Base-by-base conservation (phyloP, 345 rosid species). In the Eucalyptus marginata region DNA sequence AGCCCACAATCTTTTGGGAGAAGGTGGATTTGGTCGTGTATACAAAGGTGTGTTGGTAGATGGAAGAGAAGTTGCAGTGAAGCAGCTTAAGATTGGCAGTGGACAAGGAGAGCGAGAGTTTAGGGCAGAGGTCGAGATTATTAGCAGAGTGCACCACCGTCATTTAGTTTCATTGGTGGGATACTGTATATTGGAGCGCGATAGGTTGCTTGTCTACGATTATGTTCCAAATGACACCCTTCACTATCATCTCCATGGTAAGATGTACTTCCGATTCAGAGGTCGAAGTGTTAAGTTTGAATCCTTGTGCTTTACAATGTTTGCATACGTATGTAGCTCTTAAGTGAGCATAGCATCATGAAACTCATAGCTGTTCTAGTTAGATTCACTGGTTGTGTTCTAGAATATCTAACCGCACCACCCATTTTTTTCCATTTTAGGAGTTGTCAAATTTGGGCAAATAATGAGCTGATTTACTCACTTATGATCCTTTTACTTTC, bases 11-110 rank as follows among this genome's bases (percentile, higher is more conserved):
- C 97, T 95, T 90, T 91, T 98, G 85, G 99, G 99, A 84, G 98
- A 98, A 95, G 99, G 99, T 90, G 99, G 99, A 47, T 98, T 98
- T 92, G 99, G 99, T 49, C 95, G 98, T 92, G 99, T 98, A 43
- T 96, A 97, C 92, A 98, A 97, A 96, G 99, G 99, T 16, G 86
- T 93, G 86, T 93, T 98, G 84, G 81, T 92, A 31, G 98, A 98
- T 88, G 97, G 96, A 89, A 94, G 97, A 92, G 98, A 94, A 88
- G 93, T 97, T 84, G 99, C 99, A 44, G 99, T 98, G 66, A 98
- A 98, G 90, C 99, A 98, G 93, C 93, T 98, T 66, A 98, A 98
- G 91, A 95, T 97, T 52, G 99, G 99, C 87, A 98, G 99, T 87
- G 94, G 97, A 50, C 99, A 98, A 86, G 99, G 99, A 86, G 99